Evolutionary conservation across 2,329 filamentous ascomycete genomes (phyloP).

Genomic region (Neofusicoccum sp.): DNA sequence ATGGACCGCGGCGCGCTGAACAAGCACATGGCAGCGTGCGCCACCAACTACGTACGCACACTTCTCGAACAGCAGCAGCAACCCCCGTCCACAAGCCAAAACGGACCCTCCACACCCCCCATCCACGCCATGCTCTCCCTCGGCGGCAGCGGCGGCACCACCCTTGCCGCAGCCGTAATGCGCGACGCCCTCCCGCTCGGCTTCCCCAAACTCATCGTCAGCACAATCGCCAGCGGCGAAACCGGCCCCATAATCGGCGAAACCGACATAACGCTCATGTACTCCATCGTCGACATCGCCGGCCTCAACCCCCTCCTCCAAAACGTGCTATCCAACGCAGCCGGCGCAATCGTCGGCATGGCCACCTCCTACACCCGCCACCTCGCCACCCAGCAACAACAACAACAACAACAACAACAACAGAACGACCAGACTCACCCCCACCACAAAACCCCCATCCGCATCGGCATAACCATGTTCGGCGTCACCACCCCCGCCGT

Average conservation of each 20-base stretch:
- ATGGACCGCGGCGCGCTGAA: constrained; percentile 60
- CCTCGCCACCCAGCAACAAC: not conserved
- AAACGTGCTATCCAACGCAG: constrained; percentile 64
- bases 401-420: not conserved
- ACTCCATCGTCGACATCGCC: constrained; percentile 71
- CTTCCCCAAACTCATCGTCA: constrained; percentile 71
- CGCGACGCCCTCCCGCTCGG: constrained; percentile 62
- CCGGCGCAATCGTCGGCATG: constrained; percentile 63
- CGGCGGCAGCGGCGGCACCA: constrained; percentile 66
- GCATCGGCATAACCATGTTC: constrained; percentile 72
- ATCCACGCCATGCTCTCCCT: constrained; percentile 62
- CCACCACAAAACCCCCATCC: constrained; percentile 40
- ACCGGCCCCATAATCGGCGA: constrained; percentile 67
- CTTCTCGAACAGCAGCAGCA: constrained; percentile 37
- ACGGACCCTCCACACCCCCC: not conserved
- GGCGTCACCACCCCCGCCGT: constrained; percentile 72
- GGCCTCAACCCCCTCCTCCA: constrained; percentile 64
- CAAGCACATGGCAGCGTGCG: constrained; percentile 56
- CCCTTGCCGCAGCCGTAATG: constrained; percentile 64
- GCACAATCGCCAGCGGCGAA: constrained; percentile 69
- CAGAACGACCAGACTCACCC: not conserved
- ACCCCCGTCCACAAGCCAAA: not conserved
- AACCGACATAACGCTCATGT: constrained; percentile 70
- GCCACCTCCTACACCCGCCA: constrained; percentile 46
- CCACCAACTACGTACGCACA: constrained; percentile 45